Conservation (phyloP, 1,284 basidiomycete species). For the Leccinum pachyderme region DNA sequence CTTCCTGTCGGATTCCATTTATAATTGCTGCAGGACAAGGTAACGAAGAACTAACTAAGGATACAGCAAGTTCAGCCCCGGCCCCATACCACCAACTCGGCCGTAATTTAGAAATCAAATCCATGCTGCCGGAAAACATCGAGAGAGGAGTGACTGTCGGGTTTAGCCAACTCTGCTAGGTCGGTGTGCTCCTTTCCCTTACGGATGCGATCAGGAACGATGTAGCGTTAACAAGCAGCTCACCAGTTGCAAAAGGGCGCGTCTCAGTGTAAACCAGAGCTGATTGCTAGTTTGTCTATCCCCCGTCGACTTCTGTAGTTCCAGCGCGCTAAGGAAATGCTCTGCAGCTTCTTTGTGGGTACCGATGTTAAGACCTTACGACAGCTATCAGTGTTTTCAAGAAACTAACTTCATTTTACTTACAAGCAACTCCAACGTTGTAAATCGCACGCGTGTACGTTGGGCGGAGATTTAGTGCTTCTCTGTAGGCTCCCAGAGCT, state of each 20-base stretch:
- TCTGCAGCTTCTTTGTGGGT: slow-evolving; percentile 96
- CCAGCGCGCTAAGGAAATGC: slow-evolving; percentile 92
- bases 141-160: slow-evolving; percentile 49
- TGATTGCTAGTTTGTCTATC: slow-evolving; percentile 75
- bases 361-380: slow-evolving; percentile 87
- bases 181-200: slow-evolving; percentile 54
- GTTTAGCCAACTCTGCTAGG: slow-evolving; percentile 61
- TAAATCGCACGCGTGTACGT: slow-evolving; percentile 98
- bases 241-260: slow-evolving; percentile 83
- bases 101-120: slow-evolving; percentile 71
- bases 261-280: slow-evolving; percentile 90
- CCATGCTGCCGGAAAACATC: slow-evolving; percentile 75
- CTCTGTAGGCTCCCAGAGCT: slow-evolving; percentile 91
- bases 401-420: slow-evolving; percentile 26
- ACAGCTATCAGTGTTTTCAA: slow-evolving; percentile 1
- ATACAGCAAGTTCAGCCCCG: background rate
- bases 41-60: background rate
- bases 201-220: background rate
- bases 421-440: slow-evolving; percentile 96
- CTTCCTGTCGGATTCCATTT: no score
- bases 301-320: slow-evolving; percentile 64
- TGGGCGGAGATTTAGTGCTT: slow-evolving; percentile 90
- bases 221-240: slow-evolving; percentile 22
- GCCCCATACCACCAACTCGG: slow-evolving; percentile 3
- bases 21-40: background rate